These are phyloP conservation scores for Leccinum sublutescens DNA, from an alignment of 768 basidiomycete species.

Conservation along the genomic window DNA sequence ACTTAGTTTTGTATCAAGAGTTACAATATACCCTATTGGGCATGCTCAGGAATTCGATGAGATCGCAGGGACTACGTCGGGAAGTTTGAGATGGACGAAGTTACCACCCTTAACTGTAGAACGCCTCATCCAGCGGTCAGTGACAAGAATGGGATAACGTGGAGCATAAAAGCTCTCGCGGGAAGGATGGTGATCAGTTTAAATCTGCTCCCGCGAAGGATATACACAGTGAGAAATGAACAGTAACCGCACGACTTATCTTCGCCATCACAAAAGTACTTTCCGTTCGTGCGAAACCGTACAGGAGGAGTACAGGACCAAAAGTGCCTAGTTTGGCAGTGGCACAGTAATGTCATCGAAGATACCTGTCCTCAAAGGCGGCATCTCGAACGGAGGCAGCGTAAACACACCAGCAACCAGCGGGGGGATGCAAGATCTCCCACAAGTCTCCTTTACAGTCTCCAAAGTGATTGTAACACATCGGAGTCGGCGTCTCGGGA, in stretches of 20 bases:
- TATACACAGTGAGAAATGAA: not conserved
- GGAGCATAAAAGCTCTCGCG: too few relatives aligned
- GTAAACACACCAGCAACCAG: constrained; percentile 16
- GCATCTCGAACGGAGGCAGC: constrained; percentile 26
- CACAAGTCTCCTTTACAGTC: constrained; percentile 24
- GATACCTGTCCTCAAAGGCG: constrained; percentile 15
- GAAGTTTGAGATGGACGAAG: too few relatives aligned
- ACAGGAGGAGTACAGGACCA: not conserved
- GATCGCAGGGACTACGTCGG: too few relatives aligned
- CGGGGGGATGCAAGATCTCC: constrained; percentile 26
- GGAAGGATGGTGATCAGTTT: too few relatives aligned
- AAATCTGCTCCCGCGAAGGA: too few relatives aligned
- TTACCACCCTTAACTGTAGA: not conserved
- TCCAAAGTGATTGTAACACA: constrained; percentile 23
- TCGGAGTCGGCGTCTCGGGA: constrained; percentile 30
- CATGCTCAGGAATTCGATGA: too few relatives aligned
- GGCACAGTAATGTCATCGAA: constrained; percentile 9
- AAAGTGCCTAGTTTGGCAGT: not conserved
- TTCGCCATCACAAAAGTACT: not conserved
- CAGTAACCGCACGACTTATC: too few relatives aligned
- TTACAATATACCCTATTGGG: not conserved
- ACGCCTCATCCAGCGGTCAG: too few relatives aligned
- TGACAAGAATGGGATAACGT: too few relatives aligned
- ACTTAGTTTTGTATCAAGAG: not conserved
- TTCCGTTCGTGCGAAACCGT: not conserved